Conservation (phyloP, 2,329 filamentous ascomycete species). For the Curvularia hawaiiensis region DNA sequence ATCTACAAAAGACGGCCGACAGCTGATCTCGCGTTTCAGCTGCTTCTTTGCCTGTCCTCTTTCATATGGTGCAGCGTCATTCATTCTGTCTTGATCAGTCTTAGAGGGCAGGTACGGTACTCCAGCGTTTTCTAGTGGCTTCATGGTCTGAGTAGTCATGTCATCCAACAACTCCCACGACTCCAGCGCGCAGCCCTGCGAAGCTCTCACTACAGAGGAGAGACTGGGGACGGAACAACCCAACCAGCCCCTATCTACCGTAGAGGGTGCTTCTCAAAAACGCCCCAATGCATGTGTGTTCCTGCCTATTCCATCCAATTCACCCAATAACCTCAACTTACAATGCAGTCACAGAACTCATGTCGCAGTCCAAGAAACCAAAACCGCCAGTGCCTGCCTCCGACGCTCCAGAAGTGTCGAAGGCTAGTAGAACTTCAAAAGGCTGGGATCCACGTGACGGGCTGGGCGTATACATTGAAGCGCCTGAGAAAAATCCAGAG, state of each 20-base stretch:
- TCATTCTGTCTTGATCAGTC: no score
- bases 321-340: constrained; percentile 27
- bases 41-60: no score
- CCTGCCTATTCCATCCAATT: neutral
- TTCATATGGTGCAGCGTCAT: no score
- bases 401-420: constrained; percentile 13
- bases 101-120: neutral
- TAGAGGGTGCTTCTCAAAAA: constrained; percentile 21
- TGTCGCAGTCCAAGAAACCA: constrained; percentile 49
- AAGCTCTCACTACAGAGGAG: constrained; percentile 31
- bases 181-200: constrained; percentile 11
- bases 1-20: no score
- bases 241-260: constrained; percentile 4
- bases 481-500: constrained; percentile 65
- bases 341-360: constrained; percentile 53
- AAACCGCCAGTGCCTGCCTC: constrained; percentile 25
- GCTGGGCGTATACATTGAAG: constrained; percentile 68
- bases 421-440: constrained; percentile 22
- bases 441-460: constrained; percentile 58
- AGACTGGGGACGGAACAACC: constrained; percentile 20
- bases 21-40: no score
- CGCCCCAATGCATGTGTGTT: constrained; percentile 48
- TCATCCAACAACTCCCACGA: constrained; percentile 3
- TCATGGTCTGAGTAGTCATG: neutral
- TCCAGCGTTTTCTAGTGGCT: neutral